phyloP scores from a whole-genome alignment of 371 early-diverging fungal species.

The Lichtheimia ornata region DNA sequence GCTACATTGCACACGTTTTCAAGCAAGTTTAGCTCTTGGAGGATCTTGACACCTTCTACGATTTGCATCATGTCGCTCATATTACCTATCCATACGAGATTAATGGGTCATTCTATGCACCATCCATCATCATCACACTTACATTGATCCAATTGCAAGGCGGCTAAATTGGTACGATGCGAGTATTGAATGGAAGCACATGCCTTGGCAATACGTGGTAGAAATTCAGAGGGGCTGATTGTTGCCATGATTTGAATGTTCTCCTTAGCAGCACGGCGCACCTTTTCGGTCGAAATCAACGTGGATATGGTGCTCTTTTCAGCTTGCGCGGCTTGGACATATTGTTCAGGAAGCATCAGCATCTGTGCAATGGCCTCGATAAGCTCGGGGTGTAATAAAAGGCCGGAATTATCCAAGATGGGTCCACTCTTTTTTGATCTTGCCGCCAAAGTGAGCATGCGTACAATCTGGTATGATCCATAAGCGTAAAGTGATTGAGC shows the following conservation, averaged over 20 bases:
- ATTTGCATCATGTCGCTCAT: conserved; percentile 27
- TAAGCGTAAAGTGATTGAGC: conserved; percentile 23
- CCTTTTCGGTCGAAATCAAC: conserved; percentile 12
- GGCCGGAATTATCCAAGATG: background rate
- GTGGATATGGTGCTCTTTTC: conserved; percentile 24
- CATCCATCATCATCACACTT: background rate
- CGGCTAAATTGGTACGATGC: conserved; percentile 32
- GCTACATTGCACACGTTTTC: conserved; percentile 23
- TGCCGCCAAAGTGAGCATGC: conserved; percentile 21
- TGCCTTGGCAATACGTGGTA: conserved; percentile 12
- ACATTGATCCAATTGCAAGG: conserved; percentile 35
- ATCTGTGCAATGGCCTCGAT: conserved; percentile 16
- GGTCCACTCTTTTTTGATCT: background rate
- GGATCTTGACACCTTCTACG: conserved; percentile 26
- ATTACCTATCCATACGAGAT: conserved; percentile 4
- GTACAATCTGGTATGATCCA: conserved; percentile 17
- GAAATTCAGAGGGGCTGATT: conserved; percentile 7
- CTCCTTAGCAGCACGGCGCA: conserved; percentile 13
- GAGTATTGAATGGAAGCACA: conserved; percentile 7
- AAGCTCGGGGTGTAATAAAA: conserved; percentile 14
- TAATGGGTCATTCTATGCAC: background rate
- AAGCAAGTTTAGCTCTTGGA: conserved; percentile 28
- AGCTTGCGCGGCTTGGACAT: conserved; percentile 24
- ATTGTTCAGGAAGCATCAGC: conserved; percentile 29
- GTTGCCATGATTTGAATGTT: conserved; percentile 20